phyloP scores from a whole-genome alignment of 169 alveolate genomes.

The Plasmodium ovale region DNA sequence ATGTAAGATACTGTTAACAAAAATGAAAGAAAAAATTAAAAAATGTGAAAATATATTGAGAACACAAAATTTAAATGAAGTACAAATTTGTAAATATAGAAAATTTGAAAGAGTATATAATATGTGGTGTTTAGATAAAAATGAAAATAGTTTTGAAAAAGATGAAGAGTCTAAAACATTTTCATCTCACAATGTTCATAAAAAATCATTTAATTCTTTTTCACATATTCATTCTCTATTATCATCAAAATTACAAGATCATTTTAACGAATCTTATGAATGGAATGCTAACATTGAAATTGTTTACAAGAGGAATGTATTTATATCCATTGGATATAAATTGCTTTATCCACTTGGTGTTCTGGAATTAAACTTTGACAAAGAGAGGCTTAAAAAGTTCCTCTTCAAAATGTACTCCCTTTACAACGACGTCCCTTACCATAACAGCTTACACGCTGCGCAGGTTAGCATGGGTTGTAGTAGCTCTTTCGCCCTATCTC shows the following conservation, averaged over 20 bases:
- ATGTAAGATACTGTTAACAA: not conserved
- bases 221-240: constrained; percentile 51
- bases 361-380: constrained; percentile 41
- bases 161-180: constrained; percentile 10
- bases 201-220: constrained; percentile 32
- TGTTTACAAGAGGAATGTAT: constrained; percentile 47
- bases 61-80: constrained; percentile 67
- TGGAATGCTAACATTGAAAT: constrained; percentile 54
- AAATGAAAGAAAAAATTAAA: constrained; percentile 65
- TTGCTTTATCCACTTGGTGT: constrained; percentile 46
- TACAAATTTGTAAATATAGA: constrained; percentile 45
- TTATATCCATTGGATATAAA: constrained; percentile 67
- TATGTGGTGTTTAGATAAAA: constrained; percentile 73
- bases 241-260: constrained; percentile 62
- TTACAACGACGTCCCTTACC: constrained; percentile 60
- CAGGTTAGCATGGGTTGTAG: constrained; percentile 20
- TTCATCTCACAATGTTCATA: constrained; percentile 31
- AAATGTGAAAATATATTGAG: constrained; percentile 57
- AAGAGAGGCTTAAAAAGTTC: constrained; percentile 37
- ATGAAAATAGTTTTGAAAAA: not conserved
- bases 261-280: constrained; percentile 28
- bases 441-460: constrained; percentile 61
- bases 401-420: constrained; percentile 35
- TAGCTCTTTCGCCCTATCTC: not conserved
- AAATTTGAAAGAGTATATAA: constrained; percentile 71